phyloP scores from a whole-genome alignment of 1,284 basidiomycete species.

The Cutaneotrichosporon sp. region DNA sequence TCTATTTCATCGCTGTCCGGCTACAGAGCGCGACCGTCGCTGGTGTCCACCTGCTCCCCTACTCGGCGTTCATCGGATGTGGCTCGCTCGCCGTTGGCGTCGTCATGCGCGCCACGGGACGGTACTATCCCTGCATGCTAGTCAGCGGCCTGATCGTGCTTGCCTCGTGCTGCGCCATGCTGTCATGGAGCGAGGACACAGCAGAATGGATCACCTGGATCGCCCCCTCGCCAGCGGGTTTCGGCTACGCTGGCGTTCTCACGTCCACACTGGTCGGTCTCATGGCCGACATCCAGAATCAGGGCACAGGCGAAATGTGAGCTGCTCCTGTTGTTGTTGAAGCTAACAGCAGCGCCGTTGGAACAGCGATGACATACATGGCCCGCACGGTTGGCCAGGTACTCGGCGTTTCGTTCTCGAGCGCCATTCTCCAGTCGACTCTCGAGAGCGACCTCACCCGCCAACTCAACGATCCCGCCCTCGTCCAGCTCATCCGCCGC shows the following conservation, averaged over 20 bases:
- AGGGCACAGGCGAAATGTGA: slow-evolving; percentile 34
- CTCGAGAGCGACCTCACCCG: slow-evolving; percentile 62
- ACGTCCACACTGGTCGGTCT: slow-evolving; percentile 37
- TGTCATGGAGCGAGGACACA: slow-evolving; percentile 48
- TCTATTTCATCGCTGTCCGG: slow-evolving; percentile 83
- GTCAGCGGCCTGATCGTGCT: slow-evolving; percentile 21
- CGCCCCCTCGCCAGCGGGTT: slow-evolving; percentile 29
- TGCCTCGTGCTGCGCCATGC: slow-evolving; percentile 22
- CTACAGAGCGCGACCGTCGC: slow-evolving; percentile 65
- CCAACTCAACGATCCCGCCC: slow-evolving; percentile 63
- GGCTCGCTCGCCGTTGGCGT: slow-evolving; percentile 82
- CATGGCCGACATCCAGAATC: slow-evolving; percentile 34
- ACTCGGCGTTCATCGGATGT: slow-evolving; percentile 58
- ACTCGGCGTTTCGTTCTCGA: slow-evolving; percentile 77
- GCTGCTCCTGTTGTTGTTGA: slow-evolving; percentile 1
- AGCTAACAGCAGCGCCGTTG: slow-evolving; percentile 54
- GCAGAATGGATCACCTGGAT: slow-evolving; percentile 48
- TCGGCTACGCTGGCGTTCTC: slow-evolving; percentile 37
- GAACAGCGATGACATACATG: slow-evolving; percentile 81
- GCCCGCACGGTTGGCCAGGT: slow-evolving; percentile 87
- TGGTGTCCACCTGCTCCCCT: slow-evolving; percentile 76
- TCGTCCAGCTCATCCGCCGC: slow-evolving; percentile 60
- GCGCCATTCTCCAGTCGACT: slow-evolving; percentile 70
- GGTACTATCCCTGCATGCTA: slow-evolving; percentile 59
- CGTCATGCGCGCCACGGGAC: slow-evolving; percentile 77